Evolutionary conservation across 2,329 filamentous ascomycete species (phyloP), one percentile per base, ranked within the genome.

Genomic region (Diaporthe australafricana): DNA sequence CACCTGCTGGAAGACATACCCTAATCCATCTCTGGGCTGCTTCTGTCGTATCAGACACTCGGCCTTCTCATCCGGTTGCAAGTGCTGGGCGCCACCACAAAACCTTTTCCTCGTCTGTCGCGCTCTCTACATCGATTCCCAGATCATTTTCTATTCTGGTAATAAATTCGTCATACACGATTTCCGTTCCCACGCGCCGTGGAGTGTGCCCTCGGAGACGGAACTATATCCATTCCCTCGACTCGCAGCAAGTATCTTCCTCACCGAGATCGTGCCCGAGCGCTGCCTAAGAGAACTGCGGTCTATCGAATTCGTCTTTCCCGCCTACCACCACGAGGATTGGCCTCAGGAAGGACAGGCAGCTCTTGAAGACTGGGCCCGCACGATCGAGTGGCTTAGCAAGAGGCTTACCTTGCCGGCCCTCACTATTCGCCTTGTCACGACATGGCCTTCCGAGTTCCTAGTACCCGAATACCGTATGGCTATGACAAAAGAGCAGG

Each of bases 241-340:
- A 5, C n/a, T 69, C 35, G 70, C 53, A 11, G 55, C 47, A 7
- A 63, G 47, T 53, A 47, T 11, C 3, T 72, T 72, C 47, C 40
- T 72, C 22, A 45, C 47, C 14, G 38, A 68, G 0, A 48, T 42
- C 22, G 53, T 72, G 9, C 63, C 55, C n/a, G 16, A 25, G 17
- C 40, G 40, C 55, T 63, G 63, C 45, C 55, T 72, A 25, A 30
- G 22, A 2, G 25, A 72, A 5, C 35, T 72, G 4, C 63, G 70
- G n/a, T 65, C 53, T 11, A 47, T 72, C 17, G 70, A 72, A 63
- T 4, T 72, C 9, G 70, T 72, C 20, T 72, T 47, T 30, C 70
- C 63, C 20, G 22, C 55, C 25, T 68, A 32, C 9, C 35, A 62
- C 32, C 25, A 20, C 47, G 11, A 63, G 22, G 30, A 45, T n/a